Base-by-base conservation (phyloP, 2,329 filamentous ascomycete species). In the Lojkania enalia region DNA sequence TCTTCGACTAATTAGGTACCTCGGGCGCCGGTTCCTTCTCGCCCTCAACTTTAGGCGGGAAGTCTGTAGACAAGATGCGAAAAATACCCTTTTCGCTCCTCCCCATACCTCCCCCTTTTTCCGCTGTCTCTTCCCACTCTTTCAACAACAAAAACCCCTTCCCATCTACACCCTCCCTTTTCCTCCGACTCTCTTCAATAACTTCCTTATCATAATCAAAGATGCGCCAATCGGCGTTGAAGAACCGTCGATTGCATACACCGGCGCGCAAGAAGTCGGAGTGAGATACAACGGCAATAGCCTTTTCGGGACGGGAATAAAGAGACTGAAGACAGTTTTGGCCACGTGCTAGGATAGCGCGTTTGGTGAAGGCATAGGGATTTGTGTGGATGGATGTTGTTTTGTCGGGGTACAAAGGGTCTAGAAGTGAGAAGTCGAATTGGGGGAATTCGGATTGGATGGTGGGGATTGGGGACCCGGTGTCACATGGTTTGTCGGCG, bases 271-370 rank as follows among this genome's bases (percentile, higher is more conserved):
- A 55, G 61, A 86, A 87, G 0, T 77, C 82, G 2, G 83, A 82
- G 66, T 87, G 84, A 1, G 79, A 80, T 3, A 87, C 82, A 0
- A 87, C 83, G 7, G 84, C 74, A 42, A 87, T 75, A 39, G 83
- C 73, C 54, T 81, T 80, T 66, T 87, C 83, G 0, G 78, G 76
- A 0, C 83, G 73, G 11, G 56, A 52, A 48, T 77, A 72, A 18
- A 87, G 70, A 19, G 73, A 71, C 21, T 69, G 66, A 1, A 86
- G 71, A 31, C 73, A 75, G 0, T 66, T 62, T 53, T 78, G 75
- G 0, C 77, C 84, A 11, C 85, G 79, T 0, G 69, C 71, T 3
- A 86, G 63, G 27, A 87, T 75, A 19, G 79, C 77, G 2, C 60
- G 57, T 29, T 72, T 73, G 1, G 74, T 80, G 67, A 79, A 81